phyloP scores from a whole-genome alignment of 192 early-diverging fungal species.

The Mortierella alpina region DNA sequence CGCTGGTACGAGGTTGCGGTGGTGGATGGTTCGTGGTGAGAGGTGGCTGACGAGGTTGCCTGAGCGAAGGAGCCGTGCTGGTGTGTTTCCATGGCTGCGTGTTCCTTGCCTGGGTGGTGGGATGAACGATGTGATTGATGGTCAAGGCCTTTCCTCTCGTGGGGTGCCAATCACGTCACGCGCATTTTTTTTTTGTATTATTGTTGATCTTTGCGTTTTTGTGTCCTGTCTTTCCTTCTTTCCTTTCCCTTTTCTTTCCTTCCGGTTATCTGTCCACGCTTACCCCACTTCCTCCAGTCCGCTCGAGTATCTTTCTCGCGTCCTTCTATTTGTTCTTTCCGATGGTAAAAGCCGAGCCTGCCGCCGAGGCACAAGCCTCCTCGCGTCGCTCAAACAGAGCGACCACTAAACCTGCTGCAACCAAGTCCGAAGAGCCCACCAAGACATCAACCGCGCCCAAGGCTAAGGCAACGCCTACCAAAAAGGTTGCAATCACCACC shows the following conservation, averaged over 20 bases:
- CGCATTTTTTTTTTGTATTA: not conserved
- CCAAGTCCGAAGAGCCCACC: not conserved
- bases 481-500: not conserved
- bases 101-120: not conserved
- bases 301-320: not conserved
- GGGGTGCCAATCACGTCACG: no score
- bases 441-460: not conserved
- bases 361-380: not conserved
- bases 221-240: not conserved
- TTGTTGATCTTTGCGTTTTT: not conserved
- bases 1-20: conserved; percentile 6
- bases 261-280: not conserved
- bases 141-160: no score
- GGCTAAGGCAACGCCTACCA: not conserved
- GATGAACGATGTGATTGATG: not conserved
- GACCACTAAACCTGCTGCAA: not conserved
- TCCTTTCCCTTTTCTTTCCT: not conserved
- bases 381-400: conserved; percentile 8
- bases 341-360: not conserved
- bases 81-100: no score
- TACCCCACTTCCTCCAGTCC: not conserved
- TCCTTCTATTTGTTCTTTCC: not conserved
- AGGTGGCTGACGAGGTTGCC: not conserved
- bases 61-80: no score
- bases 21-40: conserved; percentile 5